Evolutionary conservation across 1,139 yeast species (phyloP), one percentile per base, ranked within the genome.

Genomic region (Candida tropicalis): DNA sequence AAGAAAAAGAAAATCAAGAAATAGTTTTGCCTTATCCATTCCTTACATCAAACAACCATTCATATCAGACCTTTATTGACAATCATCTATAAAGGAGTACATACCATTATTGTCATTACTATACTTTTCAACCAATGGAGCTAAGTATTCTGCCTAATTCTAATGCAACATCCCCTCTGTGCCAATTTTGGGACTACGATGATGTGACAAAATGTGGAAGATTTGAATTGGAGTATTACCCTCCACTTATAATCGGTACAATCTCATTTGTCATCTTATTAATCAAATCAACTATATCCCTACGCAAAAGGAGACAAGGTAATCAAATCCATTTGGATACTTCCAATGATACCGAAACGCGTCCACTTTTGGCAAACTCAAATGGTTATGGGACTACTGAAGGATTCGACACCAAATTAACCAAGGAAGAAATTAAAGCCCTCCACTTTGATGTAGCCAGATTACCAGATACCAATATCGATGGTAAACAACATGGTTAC

Each of bases 401-500:
- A 8, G 16, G 17, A 10, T 8, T 11, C 9, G 33, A 9, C 15
- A 20, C 44, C 7, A 42, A 32, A 10, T 20, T 37, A 17, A 29
- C 43, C 6, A 40, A 45, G 26, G 49, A 54, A 6, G 40, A 47
- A 20, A 41, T 75, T 26, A 68, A 77, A 39, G 70, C 70, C 25
- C 73, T 73, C 42, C 84, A 79, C 55, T 80, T 80, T 53, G 81
- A 79, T 56, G 63, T 80, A 40, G 54, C 67, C 11, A 64, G 69
- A 29, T 59, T 79, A 39, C 57, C 68, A 12, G 74, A 75, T 35
- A 63, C 73, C 12, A 67, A 67, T 45, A 73, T 64, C 16, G 80
- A 80, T 55, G 88, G 87, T 10, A 68, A 75, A 6, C 78, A 82
- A n/a, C 79, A 75, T 45, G 87, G 87, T 2, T 59, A 60, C 5